phyloP scores from a whole-genome alignment of 225 moss, liverwort and hornwort species.

The Straminergon stramineum region DNA sequence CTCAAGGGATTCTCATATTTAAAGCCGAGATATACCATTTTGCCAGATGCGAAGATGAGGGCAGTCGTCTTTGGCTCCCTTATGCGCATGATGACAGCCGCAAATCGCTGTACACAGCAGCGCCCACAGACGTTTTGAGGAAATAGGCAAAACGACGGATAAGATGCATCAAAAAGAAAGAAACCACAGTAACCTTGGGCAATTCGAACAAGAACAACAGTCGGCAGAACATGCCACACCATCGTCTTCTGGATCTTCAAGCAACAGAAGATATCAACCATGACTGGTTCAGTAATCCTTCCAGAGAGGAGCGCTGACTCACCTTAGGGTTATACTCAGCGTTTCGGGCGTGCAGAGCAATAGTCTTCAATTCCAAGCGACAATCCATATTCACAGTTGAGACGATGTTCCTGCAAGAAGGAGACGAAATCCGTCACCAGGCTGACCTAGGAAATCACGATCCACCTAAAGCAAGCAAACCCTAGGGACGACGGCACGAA shows the following conservation, averaged over 20 bases:
- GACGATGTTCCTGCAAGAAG: constrained; percentile 72
- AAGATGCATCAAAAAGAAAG: neutral
- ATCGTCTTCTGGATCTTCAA: neutral
- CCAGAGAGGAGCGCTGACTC: neutral
- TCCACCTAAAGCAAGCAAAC: neutral
- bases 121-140: neutral
- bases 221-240: neutral
- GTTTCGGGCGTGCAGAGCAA: constrained; percentile 89
- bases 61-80: constrained; percentile 97
- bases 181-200: neutral
- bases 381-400: constrained; percentile 99
- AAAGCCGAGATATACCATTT: constrained; percentile 56
- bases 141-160: neutral
- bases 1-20: neutral
- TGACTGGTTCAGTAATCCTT: neutral
- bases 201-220: neutral
- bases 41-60: constrained; percentile 95
- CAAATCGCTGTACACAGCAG: constrained; percentile 68
- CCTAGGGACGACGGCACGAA: neutral
- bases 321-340: constrained; percentile 99
- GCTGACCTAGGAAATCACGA: neutral
- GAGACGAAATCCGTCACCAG: neutral
- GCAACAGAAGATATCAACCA: neutral
- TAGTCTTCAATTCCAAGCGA: constrained; percentile 90
- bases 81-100: constrained; percentile 96